Conservation (phyloP, 306 rosid species). For the Rosa persica region DNA sequence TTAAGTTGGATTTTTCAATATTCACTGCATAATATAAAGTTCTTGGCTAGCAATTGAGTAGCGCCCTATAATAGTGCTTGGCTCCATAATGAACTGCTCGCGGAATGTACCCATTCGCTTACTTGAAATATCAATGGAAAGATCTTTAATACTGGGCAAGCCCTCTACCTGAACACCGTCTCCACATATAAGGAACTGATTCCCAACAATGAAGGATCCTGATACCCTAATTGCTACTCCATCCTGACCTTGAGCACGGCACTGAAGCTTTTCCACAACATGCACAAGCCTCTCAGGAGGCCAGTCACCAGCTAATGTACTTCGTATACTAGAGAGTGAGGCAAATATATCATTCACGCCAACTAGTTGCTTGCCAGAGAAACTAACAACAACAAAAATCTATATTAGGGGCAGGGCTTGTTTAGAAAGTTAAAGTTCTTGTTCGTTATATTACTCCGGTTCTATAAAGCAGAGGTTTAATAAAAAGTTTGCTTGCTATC, state of each 20-base stretch:
- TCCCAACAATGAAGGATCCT: slow-evolving; percentile 81
- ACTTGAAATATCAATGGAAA: slow-evolving; percentile 65
- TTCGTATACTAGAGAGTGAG: slow-evolving; percentile 57
- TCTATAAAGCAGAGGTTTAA: background rate
- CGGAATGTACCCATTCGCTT: slow-evolving; percentile 85
- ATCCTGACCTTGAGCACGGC: slow-evolving; percentile 71
- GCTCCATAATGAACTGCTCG: slow-evolving; percentile 83
- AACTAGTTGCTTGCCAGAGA: slow-evolving; percentile 65
- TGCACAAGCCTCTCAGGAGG: slow-evolving; percentile 91
- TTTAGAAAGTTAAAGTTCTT: background rate
- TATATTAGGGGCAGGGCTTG: background rate
- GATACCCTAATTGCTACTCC: slow-evolving; percentile 91
- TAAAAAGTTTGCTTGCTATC: background rate
- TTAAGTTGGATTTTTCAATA: background rate
- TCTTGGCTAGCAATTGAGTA: slow-evolving; percentile 77
- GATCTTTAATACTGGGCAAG: slow-evolving; percentile 81
- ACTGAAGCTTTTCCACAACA: slow-evolving; percentile 84
- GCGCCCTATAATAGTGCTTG: slow-evolving; percentile 70
- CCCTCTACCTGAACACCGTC: slow-evolving; percentile 96
- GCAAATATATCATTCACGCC: slow-evolving; percentile 63
- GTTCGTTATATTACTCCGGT: background rate
- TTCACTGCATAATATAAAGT: slow-evolving; percentile 66
- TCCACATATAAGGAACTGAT: slow-evolving; percentile 94
- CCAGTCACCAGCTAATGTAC: slow-evolving; percentile 86
- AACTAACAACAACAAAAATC: slow-evolving; percentile 41